A percentile compares a stretch with the other conserved stretches of the same genome.
Conservation (phyloP, 805 yeast species). For the Candida tibetensis region DNA sequence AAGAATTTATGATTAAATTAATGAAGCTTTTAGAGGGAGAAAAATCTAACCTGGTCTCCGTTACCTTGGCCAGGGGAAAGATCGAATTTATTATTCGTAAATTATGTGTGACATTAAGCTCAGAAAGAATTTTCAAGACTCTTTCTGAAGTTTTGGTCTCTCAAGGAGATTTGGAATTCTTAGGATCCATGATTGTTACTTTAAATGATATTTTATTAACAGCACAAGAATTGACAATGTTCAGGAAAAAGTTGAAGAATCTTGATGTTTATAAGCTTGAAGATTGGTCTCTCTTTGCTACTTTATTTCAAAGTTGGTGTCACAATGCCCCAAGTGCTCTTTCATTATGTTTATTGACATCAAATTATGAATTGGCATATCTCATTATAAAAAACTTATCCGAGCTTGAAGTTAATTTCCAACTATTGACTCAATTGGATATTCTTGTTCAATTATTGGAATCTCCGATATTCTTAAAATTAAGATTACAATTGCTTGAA, state of each 20-base stretch:
- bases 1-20: slow-evolving; percentile 69
- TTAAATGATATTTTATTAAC: slow-evolving; percentile 82
- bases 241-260: slow-evolving; percentile 62
- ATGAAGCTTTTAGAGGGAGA: slow-evolving; percentile 60
- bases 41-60: slow-evolving; percentile 6
- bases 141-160: slow-evolving; percentile 69
- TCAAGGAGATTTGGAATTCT: slow-evolving; percentile 57
- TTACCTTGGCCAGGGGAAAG: slow-evolving; percentile 57
- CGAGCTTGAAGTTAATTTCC: slow-evolving; percentile 76
- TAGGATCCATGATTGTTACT: slow-evolving; percentile 79
- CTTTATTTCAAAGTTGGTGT: slow-evolving; percentile 87
- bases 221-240: slow-evolving; percentile 70
- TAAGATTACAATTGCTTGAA: slow-evolving; percentile 83
- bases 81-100: slow-evolving; percentile 79
- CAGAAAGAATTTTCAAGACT: slow-evolving; percentile 80
- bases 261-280: slow-evolving; percentile 52
- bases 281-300: slow-evolving; percentile 68
- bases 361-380: slow-evolving; percentile 84
- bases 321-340: slow-evolving; percentile 86
- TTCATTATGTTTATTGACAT: slow-evolving; percentile 79
- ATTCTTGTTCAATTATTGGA: slow-evolving; percentile 85
- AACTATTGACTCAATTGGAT: slow-evolving; percentile 81
- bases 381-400: slow-evolving; percentile 77
- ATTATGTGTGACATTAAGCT: slow-evolving; percentile 73
- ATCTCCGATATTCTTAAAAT: slow-evolving; percentile 85